These are phyloP conservation scores for Fusarium nelsonii DNA, from an alignment of 2,329 filamentous ascomycete species.

Conservation along the genomic window DNA sequence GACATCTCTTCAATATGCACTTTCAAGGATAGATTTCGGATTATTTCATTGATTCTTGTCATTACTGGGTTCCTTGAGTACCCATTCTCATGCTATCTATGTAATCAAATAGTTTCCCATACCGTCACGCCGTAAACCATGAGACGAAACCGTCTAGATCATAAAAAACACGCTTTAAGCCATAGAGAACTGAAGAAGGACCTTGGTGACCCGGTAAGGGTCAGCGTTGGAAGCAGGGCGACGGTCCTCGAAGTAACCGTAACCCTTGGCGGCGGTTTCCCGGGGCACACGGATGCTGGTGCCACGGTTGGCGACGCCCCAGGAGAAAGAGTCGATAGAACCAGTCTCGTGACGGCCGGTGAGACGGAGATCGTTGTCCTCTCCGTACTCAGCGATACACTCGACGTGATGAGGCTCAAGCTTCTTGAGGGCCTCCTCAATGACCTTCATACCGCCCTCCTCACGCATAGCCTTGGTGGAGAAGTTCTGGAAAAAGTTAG, in stretches of 20 bases:
- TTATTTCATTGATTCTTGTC: constrained; percentile 14
- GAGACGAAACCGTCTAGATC: constrained; percentile 8
- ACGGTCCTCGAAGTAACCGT: constrained; percentile 93
- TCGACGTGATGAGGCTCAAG: constrained; percentile 81
- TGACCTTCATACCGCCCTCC: constrained; percentile 95
- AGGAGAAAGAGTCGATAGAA: constrained; percentile 91
- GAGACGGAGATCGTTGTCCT: constrained; percentile 94
- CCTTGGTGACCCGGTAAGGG: constrained; percentile 85
- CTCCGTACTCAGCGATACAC: constrained; percentile 94
- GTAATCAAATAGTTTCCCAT: constrained; percentile 27
- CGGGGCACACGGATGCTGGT: constrained; percentile 93
- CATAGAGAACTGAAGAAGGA: constrained; percentile 61
- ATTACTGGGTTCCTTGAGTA: constrained; percentile 22
- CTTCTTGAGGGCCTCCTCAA: constrained; percentile 88
- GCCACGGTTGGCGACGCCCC: constrained; percentile 92
- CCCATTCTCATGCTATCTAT: constrained; percentile 36
- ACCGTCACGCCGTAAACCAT: constrained; percentile 30
- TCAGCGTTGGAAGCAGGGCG: constrained; percentile 87
- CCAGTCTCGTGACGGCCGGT: constrained; percentile 96
- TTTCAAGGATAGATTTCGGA: not conserved
- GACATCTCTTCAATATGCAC: no score
- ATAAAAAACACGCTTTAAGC: constrained; percentile 34
- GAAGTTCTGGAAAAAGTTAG: constrained; percentile 73
- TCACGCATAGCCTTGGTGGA: constrained; percentile 88
- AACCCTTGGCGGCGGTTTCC: constrained; percentile 85